These are phyloP conservation scores for Endothia cerciana DNA, from an alignment of 2,329 filamentous ascomycete genomes.

Conservation along the genomic window DNA sequence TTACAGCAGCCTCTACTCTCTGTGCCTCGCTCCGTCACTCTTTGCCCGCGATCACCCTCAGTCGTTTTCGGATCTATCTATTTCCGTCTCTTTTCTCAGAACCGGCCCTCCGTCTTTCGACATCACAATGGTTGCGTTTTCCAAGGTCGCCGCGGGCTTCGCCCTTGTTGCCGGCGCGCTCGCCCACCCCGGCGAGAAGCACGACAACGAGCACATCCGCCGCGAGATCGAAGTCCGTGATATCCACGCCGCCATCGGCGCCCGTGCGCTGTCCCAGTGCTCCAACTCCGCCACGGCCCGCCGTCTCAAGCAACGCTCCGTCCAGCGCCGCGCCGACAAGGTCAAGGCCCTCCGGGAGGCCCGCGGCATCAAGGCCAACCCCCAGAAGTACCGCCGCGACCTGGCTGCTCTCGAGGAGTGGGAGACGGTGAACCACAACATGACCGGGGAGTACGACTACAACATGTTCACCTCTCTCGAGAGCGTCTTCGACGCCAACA, in stretches of 20 bases:
- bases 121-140: conserved; percentile 27
- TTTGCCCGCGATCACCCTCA: neutral
- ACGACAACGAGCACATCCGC: conserved; percentile 37
- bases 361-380: conserved; percentile 38
- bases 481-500: conserved; percentile 41
- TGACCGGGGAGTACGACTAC: conserved; percentile 35
- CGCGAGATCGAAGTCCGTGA: conserved; percentile 41
- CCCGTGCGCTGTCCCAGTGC: conserved; percentile 46
- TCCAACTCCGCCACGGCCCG: conserved; percentile 43
- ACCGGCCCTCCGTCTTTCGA: neutral
- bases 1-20: neutral
- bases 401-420: conserved; percentile 39
- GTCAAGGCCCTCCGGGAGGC: conserved; percentile 45
- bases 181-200: conserved; percentile 41
- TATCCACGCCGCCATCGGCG: conserved; percentile 36
- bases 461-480: conserved; percentile 40
- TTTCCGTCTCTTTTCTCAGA: neutral
- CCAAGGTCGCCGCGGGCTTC: conserved; percentile 21
- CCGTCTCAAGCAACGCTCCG: conserved; percentile 44
- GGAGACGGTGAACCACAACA: conserved; percentile 42
- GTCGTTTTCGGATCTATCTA: neutral
- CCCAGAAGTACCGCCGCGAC: conserved; percentile 40
- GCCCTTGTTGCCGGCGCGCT: conserved; percentile 33
- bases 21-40: neutral
- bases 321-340: conserved; percentile 45